Conservation (phyloP, 208 protist genomes). For the Acanthamoeba lenticulata region DNA sequence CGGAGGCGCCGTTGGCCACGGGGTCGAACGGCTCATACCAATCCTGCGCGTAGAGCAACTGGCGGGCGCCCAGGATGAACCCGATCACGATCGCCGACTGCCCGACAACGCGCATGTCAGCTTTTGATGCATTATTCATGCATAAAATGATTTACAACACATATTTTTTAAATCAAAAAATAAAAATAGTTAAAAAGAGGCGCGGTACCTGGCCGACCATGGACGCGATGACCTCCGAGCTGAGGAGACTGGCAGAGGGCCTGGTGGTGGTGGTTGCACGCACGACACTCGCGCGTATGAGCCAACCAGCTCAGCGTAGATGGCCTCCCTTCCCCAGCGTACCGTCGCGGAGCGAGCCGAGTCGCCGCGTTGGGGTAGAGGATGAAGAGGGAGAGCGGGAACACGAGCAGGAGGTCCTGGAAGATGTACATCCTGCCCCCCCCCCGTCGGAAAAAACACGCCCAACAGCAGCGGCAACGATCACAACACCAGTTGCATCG, state of each 20-base stretch:
- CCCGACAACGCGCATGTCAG: too few species aligned
- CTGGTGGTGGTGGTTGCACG: background rate
- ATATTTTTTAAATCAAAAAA: too few species aligned
- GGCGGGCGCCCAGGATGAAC: background rate
- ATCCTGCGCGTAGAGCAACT: background rate
- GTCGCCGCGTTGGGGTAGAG: background rate
- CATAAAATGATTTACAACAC: too few species aligned
- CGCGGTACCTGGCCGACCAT: slow-evolving; percentile 64
- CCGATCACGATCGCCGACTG: background rate
- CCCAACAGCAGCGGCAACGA: background rate
- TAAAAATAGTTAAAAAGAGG: too few species aligned
- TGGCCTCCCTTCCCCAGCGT: background rate
- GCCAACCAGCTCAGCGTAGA: background rate
- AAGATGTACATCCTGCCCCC: background rate
- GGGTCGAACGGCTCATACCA: background rate
- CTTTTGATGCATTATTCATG: too few species aligned
- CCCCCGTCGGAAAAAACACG: too few species aligned
- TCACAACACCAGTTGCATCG: background rate
- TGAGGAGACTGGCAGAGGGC: background rate
- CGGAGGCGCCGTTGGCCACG: background rate
- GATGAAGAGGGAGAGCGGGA: background rate
- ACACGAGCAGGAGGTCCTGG: background rate
- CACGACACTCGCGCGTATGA: background rate
- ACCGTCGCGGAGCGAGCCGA: background rate
- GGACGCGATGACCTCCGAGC: background rate